phyloP scores from a whole-genome alignment of 768 basidiomycete genomes.

The Leccinellum rugosiceps region DNA sequence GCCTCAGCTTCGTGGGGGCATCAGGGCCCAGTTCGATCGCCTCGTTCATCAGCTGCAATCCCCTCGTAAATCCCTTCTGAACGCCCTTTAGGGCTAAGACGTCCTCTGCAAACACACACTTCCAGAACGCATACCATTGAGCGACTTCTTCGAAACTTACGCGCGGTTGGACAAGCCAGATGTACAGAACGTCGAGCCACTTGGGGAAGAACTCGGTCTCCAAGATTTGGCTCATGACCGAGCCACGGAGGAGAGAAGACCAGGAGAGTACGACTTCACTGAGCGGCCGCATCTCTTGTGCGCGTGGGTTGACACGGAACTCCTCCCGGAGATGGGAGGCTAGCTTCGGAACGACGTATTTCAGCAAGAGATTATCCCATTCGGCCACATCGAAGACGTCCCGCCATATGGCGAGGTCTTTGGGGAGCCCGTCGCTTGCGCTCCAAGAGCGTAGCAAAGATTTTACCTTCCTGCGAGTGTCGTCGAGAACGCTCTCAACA shows the following conservation, averaged over 20 bases:
- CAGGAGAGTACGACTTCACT: conserved; percentile 68
- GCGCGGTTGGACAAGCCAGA: conserved; percentile 89
- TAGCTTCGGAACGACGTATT: conserved; percentile 90
- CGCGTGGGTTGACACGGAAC: conserved; percentile 87
- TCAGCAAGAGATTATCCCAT: conserved; percentile 90
- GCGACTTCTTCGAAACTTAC: conserved; percentile 91
- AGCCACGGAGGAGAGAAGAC: conserved; percentile 67
- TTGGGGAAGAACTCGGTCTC: conserved; percentile 96
- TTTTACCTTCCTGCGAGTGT: conserved; percentile 85
- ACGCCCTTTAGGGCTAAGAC: conserved; percentile 67
- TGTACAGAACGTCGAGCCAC: conserved; percentile 87
- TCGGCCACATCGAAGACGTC: conserved; percentile 78
- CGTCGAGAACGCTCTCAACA: conserved; percentile 80
- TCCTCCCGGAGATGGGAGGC: conserved; percentile 77
- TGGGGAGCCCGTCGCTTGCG: conserved; percentile 65
- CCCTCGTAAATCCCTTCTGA: conserved; percentile 78
- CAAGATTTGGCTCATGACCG: conserved; percentile 79
- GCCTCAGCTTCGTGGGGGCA: conserved; percentile 62
- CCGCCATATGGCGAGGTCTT: conserved; percentile 78
- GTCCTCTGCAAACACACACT: conserved; percentile 65
- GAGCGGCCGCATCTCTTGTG: conserved; percentile 85
- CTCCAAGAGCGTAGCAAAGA: conserved; percentile 73
- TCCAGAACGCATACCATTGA: conserved; percentile 93
- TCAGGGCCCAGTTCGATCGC: conserved; percentile 84
- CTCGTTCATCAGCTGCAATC: conserved; percentile 90